Evolutionary conservation across 1,139 yeast genomes (phyloP), one percentile per base, ranked within the genome.

Genomic region (Kodamaea suecica): DNA sequence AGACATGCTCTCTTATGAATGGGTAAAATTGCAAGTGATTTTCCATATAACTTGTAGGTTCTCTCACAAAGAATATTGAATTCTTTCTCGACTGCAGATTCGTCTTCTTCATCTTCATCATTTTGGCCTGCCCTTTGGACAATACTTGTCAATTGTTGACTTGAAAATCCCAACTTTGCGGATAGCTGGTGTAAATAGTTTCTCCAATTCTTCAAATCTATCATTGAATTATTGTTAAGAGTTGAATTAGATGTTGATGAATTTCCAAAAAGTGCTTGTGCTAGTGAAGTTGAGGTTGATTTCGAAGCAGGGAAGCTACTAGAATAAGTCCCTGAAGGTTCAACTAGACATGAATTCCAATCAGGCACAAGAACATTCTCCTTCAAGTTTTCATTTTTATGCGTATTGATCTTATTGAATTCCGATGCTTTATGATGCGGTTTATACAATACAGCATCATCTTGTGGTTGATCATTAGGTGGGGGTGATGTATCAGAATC

Each of bases 381-480:
- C 29, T 47, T 48, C 33, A 69, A 49, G 47, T 69, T 65, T 43
- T 69, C 74, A 44, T 69, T 69, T 41, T 66, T 67, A 44, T 67
- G 75, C 7, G 73, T 69, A 44, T 70, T 67, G 39, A 70, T 68
- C 44, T 67, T 61, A 37, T 55, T 59, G 50, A 70, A 69, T 40
- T 69, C 70, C 15, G 59, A 52, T 3, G 73, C 54, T 34, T 65
- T 61, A 37, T 63, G 63, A 39, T 70, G 76, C 2, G 75, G 72
- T 40, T 68, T 68, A 47, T 69, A 70, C 40, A 70, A 55, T 2
- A 70, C 74, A 1, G 76, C 76, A 47, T 70, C 75, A 36, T 68
- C 73, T 19, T 42, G 34, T 34, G 37, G 44, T 29, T 14, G 45
- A 31, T 13, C 11, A 9, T 30, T 28, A 19, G 42, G 40, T 3